phyloP scores from a whole-genome alignment of 306 rosid species.

The Prunus mume region DNA sequence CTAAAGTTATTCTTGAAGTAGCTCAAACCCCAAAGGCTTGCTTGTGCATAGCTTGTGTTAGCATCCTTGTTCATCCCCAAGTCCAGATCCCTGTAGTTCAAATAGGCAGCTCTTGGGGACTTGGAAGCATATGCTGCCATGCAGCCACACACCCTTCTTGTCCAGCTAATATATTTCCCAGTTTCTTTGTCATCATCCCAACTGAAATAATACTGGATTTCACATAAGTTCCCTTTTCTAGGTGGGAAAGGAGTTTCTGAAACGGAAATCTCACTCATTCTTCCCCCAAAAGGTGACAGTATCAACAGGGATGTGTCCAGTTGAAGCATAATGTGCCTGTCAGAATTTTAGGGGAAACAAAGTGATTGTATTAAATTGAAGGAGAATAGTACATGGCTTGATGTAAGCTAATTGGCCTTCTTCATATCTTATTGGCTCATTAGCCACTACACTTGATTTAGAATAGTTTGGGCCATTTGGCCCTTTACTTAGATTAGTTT shows the following conservation, averaged over 20 bases:
- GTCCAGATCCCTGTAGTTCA: constrained; percentile 80
- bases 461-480: too few species aligned
- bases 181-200: constrained; percentile 47
- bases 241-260: constrained; percentile 61
- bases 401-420: too few species aligned
- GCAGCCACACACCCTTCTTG: constrained; percentile 55
- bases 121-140: constrained; percentile 63
- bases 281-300: constrained; percentile 64
- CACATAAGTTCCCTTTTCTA: constrained; percentile 45
- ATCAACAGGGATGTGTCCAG: constrained; percentile 34
- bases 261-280: constrained; percentile 44
- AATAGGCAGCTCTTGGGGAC: constrained; percentile 67
- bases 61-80: constrained; percentile 36
- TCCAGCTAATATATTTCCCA: constrained; percentile 53
- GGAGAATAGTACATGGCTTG: too few species aligned
- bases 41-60: too few species aligned
- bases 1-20: constrained; percentile 65
- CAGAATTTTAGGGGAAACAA: too few species aligned
- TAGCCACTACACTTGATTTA: too few species aligned
- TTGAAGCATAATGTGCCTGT: constrained; percentile 34
- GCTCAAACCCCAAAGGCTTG: constrained; percentile 13
- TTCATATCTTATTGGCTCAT: too few species aligned
- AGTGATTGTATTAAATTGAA: too few species aligned
- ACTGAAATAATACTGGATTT: constrained; percentile 50
- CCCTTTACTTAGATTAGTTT: too few species aligned